Evolutionary conservation across 2,329 filamentous ascomycete species (phyloP), one percentile per base, ranked within the genome.

Genomic region (Thielaviopsis cerberus): DNA sequence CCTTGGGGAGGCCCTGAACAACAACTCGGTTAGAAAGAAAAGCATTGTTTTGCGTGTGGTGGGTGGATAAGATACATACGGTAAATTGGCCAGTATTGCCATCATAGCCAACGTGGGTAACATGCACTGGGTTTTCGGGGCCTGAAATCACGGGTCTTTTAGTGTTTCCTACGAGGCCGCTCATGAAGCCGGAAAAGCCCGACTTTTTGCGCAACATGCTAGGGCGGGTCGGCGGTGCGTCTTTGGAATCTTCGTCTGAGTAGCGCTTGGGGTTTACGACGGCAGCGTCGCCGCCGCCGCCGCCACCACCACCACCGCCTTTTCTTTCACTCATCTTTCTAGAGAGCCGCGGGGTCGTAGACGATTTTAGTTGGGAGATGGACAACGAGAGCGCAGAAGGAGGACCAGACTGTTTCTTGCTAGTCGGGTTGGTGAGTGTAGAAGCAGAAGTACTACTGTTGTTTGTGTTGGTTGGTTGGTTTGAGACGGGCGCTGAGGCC

Each of bases 81-180:
- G 91, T 97, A 70, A 95, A 98, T 72, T 95, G 88, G 64, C 92
- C 92, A 3, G 92, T 97, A 66, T 87, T 80, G 72, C 92, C 94
- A 71, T 98, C 91, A 69, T 95, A 96, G 65, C 91, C 91, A 63
- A 98, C 92, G 71, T 98, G 92, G 59, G 91, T 97, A 65, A 98
- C 88, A 72, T 97, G 92, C 61, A 97, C 89, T 54, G 92, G 92
- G 66, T 98, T 97, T 71, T 95, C 90, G 57, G 92, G 92, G 41
- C 89, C 88, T n/a, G 92, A 97, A 66, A 98, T 98, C 70, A 91
- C 82, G 53, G 92, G 88, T 63, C 89, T 88, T 70, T 90, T 87
- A 57, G 87, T 89, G 37, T 89, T 91, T 63, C 87, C 86, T 60
- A 94, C 82, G 61, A 84, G 68, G 68, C 84, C 91, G 69, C 83